Conservation (phyloP, 768 basidiomycete genomes). For the Asterophora lycoperdoides region DNA sequence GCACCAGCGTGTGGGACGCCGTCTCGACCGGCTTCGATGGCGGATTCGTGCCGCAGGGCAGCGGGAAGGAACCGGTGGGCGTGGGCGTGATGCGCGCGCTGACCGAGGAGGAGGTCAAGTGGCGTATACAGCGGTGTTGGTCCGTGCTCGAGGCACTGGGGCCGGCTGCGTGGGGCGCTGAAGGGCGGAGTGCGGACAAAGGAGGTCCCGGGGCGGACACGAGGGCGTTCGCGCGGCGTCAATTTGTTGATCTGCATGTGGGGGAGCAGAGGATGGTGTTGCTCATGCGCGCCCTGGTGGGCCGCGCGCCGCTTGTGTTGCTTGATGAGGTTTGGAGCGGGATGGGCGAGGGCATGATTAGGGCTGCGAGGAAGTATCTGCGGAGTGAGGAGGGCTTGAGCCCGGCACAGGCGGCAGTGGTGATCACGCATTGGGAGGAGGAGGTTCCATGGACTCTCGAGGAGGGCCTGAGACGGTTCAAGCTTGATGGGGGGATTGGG, state of each 20-base stretch:
- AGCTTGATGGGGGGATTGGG: constrained; percentile 29
- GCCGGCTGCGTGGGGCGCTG: constrained; percentile 44
- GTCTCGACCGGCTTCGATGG: constrained; percentile 88
- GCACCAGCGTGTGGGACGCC: constrained; percentile 71
- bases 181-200: neutral
- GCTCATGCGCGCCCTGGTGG: constrained; percentile 82
- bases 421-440: constrained; percentile 88
- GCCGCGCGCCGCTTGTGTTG: constrained; percentile 66
- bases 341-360: constrained; percentile 80
- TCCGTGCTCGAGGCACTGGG: constrained; percentile 64
- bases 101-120: constrained; percentile 26
- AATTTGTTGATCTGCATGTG: constrained; percentile 62
- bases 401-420: constrained; percentile 69
- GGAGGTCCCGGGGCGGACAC: constrained; percentile 11
- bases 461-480: constrained; percentile 45
- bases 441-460: constrained; percentile 78
- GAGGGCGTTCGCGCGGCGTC: constrained; percentile 40
- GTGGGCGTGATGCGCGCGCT: constrained; percentile 37
- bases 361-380: constrained; percentile 59
- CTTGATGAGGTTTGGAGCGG: constrained; percentile 94
- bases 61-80: constrained; percentile 37
- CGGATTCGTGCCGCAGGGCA: constrained; percentile 57
- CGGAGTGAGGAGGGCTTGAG: constrained; percentile 47
- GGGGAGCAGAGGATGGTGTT: constrained; percentile 81
- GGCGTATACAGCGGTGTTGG: constrained; percentile 39